Evolutionary conservation across 495 filamentous ascomycete genomes (phyloP), one percentile per base, ranked within the genome.

Genomic region (Hypoxylon rickii): DNA sequence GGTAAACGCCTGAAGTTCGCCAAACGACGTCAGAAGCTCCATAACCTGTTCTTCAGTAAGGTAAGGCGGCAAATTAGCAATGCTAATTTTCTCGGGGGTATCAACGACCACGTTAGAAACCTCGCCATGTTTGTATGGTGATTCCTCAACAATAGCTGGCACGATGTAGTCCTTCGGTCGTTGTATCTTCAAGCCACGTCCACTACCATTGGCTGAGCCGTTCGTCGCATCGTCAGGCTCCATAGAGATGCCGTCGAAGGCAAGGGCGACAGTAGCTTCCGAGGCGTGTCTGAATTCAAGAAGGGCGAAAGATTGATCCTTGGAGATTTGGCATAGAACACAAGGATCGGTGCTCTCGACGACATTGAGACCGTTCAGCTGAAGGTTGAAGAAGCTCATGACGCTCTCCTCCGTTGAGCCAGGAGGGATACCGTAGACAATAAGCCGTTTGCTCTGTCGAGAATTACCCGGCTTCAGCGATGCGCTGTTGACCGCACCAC

Each of bases 161-260:
- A 94, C 90, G 68, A 99, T 97, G 72, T 99, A 99, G 69, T 99
- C 95, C 75, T 95, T 97, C 7, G 94, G 94, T 34, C 94, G 83
- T 46, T 88, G 86, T 55, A 99, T 90, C 31, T 88, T 82, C 44
- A 99, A 79, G 2, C 90, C 92, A 44, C 72, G 69, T 0, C 74
- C 66, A 17, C 68, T 74, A 7, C 83, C 83, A 58, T 85, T 82
- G 8, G 81, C 69, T 8, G 74, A 73, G 2, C 81, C 84, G 31
- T 86, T 83, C 10, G 65, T 72, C 20, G 69, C 70, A 41, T 86
- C 83, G 32, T 82, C 82, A 16, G 89, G 88, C 36, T 89, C 87
- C 88, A 96, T 96, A 15, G 81, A 78, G 44, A 92, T 90, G 38
- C 93, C 92, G 56, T 97, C 92, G 24, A 99, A 75, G 2, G 94